Percentiles rank a stretch among this genome's conserved stretches.
Evolutionary conservation across 768 basidiomycete genomes (phyloP).

Genomic region (Phanerodontia chrysosporium): DNA sequence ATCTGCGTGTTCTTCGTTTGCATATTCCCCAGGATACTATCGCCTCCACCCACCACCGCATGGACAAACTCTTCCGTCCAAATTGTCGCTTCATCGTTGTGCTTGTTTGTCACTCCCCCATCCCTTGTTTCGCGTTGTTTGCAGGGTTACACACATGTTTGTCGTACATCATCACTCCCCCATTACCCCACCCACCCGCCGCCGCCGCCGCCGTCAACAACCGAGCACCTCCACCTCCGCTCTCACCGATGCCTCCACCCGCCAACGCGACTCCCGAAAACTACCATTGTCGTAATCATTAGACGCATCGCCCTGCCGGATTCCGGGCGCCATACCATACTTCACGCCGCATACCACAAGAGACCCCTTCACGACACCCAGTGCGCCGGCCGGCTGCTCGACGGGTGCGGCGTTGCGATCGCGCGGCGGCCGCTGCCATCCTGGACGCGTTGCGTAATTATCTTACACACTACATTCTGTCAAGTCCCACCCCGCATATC

Average conservation of each 20-base stretch:
- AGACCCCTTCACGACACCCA: constrained; percentile 2
- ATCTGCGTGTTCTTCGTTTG: constrained; percentile 1
- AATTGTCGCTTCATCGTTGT: background rate
- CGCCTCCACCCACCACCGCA: background rate
- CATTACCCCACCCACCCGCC: background rate
- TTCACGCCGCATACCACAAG: constrained; percentile 10
- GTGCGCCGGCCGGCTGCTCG: background rate
- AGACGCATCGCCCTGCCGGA: background rate
- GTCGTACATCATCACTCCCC: background rate
- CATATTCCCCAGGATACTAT: background rate
- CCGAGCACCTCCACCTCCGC: no score
- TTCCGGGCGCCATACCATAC: constrained; percentile 7
- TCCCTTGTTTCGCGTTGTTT: background rate
- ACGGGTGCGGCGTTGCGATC: background rate
- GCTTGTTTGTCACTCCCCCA: background rate
- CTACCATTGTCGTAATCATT: constrained; percentile 2
- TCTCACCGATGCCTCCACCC: background rate
- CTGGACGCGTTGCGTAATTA: background rate
- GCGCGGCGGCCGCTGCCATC: background rate
- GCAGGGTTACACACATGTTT: background rate
- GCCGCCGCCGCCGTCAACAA: background rate
- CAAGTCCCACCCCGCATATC: background rate
- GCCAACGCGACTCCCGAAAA: background rate
- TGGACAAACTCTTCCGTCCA: background rate
- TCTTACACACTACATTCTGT: background rate